phyloP scores from a whole-genome alignment of 176 grass and related monocot species.

The Melocanna baccifera region DNA sequence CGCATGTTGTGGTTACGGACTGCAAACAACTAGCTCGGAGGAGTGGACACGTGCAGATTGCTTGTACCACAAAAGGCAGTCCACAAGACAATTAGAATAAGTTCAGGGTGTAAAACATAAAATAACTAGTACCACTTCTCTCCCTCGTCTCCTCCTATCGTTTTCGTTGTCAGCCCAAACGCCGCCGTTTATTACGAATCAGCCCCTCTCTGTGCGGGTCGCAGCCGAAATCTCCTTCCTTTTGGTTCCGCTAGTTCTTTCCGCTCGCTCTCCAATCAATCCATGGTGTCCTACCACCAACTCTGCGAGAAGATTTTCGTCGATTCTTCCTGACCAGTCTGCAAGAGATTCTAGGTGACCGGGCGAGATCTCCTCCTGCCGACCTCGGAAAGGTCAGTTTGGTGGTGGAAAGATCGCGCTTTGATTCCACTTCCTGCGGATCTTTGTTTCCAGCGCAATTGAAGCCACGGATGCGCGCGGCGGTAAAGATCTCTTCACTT shows the following conservation, averaged over 20 bases:
- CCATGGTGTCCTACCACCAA: neutral
- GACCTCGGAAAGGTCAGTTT: neutral
- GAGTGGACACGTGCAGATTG: too few species aligned
- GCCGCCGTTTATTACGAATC: slow-evolving; percentile 11
- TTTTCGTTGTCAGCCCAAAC: neutral
- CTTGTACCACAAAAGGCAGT: too few species aligned
- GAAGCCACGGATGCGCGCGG: neutral
- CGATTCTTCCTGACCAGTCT: neutral
- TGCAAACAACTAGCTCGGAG: too few species aligned
- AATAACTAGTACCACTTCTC: too few species aligned
- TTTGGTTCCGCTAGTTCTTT: neutral
- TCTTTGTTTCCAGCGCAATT: neutral
- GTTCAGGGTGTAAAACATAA: too few species aligned
- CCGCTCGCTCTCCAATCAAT: too few species aligned
- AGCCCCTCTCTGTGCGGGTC: neutral
- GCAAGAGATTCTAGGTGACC: neutral
- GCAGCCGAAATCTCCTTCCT: neutral
- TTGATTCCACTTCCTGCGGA: neutral
- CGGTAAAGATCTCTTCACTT: neutral
- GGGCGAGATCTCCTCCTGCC: slow-evolving; percentile 1
- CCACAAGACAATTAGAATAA: too few species aligned
- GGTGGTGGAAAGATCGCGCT: slow-evolving; percentile 13
- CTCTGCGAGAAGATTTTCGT: neutral
- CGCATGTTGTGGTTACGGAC: too few species aligned
- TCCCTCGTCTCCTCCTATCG: neutral